Conservation (phyloP, 257 asterid species). For the Buddleja alternifolia region DNA sequence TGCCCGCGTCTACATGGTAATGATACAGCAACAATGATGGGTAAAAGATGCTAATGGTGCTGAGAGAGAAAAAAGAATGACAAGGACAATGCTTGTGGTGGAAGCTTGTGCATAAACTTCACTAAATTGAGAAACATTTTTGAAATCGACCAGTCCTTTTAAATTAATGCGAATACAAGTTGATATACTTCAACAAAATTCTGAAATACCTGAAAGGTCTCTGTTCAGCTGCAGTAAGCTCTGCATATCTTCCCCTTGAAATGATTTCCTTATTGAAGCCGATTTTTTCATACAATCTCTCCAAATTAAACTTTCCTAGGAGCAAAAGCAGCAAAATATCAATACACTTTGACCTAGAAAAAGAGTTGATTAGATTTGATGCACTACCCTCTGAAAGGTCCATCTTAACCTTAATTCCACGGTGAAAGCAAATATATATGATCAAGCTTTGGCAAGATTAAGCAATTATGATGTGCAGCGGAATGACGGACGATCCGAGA, state of each 20-base stretch:
- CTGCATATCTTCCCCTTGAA: slow-evolving; percentile 89
- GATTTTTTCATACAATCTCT: slow-evolving; percentile 74
- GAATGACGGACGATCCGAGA: too few relatives aligned
- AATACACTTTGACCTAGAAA: slow-evolving; percentile 6
- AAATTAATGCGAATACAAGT: neutral
- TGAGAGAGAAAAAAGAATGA: neutral
- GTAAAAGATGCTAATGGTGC: neutral
- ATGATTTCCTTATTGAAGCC: slow-evolving; percentile 94
- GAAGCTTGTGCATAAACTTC: slow-evolving; percentile 8
- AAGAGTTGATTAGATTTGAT: slow-evolving; percentile 8
- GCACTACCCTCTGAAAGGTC: neutral
- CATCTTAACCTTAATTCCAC: slow-evolving; percentile 1
- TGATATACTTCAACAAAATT: neutral
- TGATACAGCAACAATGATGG: neutral
- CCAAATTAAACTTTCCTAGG: slow-evolving; percentile 89
- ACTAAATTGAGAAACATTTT: neutral
- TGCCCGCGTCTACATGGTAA: slow-evolving; percentile 2
- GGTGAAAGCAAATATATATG: neutral
- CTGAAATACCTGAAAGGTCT: slow-evolving; percentile 79
- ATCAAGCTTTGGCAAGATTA: neutral
- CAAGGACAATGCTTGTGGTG: neutral
- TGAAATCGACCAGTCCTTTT: slow-evolving; percentile 15
- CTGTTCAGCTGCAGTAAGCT: slow-evolving; percentile 92
- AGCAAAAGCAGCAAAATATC: slow-evolving; percentile 30
- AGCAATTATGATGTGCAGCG: too few relatives aligned